phyloP scores from a whole-genome alignment of 2,329 filamentous ascomycete genomes.

The Huntiella bhutanensis region DNA sequence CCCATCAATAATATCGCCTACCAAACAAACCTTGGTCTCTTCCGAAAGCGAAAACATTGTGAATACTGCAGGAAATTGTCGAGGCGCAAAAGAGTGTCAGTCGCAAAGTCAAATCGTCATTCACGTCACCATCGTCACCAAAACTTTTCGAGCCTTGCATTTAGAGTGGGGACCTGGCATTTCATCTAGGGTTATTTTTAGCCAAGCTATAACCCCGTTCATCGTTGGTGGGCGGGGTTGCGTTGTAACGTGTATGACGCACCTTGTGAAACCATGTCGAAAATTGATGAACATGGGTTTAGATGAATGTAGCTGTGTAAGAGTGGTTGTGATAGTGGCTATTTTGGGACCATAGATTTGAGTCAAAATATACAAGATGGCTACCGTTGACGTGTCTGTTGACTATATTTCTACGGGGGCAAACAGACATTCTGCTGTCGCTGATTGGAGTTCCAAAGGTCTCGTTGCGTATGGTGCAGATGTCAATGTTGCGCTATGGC shows the following conservation, averaged over 20 bases:
- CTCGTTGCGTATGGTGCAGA: slow-evolving; percentile 78
- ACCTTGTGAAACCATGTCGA: slow-evolving; percentile 9
- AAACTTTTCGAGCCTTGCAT: slow-evolving; percentile 11
- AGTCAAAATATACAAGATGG: background rate
- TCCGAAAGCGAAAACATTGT: slow-evolving; percentile 59
- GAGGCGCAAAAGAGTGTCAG: background rate
- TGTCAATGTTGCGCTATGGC: slow-evolving; percentile 77
- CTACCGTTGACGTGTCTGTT: background rate
- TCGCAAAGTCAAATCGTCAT: background rate
- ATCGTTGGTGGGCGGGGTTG: background rate
- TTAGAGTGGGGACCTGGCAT: slow-evolving; percentile 2
- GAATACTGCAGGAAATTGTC: background rate
- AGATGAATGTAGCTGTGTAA: background rate
- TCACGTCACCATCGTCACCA: background rate
- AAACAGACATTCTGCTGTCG: slow-evolving; percentile 74
- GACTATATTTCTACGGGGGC: slow-evolving; percentile 56
- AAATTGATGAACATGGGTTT: slow-evolving; percentile 4
- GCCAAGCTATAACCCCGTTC: background rate
- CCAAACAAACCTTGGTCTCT: slow-evolving; percentile 66
- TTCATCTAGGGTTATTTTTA: background rate
- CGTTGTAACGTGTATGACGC: background rate
- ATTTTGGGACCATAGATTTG: slow-evolving; percentile 10
- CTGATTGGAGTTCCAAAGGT: slow-evolving; percentile 65
- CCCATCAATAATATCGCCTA: background rate
- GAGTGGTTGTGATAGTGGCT: background rate